Conservation (phyloP, 768 basidiomycete genomes). For the Chalciporus chontae region DNA sequence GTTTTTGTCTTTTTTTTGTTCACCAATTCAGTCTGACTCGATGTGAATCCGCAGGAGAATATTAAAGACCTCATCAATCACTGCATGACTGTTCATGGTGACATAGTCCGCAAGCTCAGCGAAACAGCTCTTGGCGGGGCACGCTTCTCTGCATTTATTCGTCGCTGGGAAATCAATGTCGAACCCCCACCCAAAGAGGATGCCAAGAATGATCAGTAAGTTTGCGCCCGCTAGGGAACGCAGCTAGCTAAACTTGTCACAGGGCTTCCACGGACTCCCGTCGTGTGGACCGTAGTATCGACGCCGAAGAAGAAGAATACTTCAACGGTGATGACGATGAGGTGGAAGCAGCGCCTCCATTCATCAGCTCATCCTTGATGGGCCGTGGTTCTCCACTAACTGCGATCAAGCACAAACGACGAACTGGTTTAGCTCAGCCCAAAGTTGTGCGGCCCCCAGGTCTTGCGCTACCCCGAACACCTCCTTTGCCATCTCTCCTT, state of each 20-base stretch:
- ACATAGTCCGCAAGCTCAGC: slow-evolving; percentile 60
- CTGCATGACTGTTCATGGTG: slow-evolving; percentile 76
- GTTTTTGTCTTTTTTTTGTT: slow-evolving; percentile 19
- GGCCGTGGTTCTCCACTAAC: slow-evolving; percentile 32
- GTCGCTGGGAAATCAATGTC: slow-evolving; percentile 89
- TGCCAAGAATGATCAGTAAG: slow-evolving; percentile 50
- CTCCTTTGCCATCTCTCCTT: slow-evolving; percentile 57
- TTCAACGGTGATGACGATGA: slow-evolving; percentile 91
- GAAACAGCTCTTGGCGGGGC: slow-evolving; percentile 57
- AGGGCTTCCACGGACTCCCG: slow-evolving; percentile 41
- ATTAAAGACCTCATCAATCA: slow-evolving; percentile 80
- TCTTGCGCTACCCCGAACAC: slow-evolving; percentile 42
- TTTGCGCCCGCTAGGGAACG: slow-evolving; percentile 10
- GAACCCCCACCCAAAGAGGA: slow-evolving; percentile 64
- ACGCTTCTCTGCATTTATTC: slow-evolving; percentile 69
- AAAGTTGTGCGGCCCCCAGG: slow-evolving; percentile 46
- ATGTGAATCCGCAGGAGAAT: slow-evolving; percentile 61
- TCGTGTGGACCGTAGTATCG: slow-evolving; percentile 46
- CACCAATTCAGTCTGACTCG: slow-evolving; percentile 2
- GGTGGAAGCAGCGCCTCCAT: slow-evolving; percentile 38
- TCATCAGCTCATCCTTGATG: slow-evolving; percentile 27
- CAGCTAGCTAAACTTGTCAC: slow-evolving; percentile 10
- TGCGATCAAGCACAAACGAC: slow-evolving; percentile 58
- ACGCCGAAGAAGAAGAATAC: slow-evolving; percentile 87
- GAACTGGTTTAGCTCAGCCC: slow-evolving; percentile 41